Evolutionary conservation across 805 yeast species (phyloP).

Genomic region (Saturnispora mendoncae): DNA sequence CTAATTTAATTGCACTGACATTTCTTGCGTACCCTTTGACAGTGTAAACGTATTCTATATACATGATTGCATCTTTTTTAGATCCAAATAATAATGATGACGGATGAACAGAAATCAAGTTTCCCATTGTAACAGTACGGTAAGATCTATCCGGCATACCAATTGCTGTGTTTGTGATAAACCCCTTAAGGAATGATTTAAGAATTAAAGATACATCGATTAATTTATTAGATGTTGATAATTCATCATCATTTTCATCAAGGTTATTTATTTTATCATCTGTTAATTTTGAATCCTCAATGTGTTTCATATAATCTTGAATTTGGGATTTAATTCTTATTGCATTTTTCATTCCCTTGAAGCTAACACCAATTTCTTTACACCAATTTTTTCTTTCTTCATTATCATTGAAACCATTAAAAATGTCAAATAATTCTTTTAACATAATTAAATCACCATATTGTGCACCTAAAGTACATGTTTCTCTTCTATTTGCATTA

Average conservation of each 20-base stretch:
- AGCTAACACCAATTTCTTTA: constrained; percentile 62
- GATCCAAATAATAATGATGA: constrained; percentile 81
- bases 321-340: constrained; percentile 68
- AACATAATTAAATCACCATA: constrained; percentile 80
- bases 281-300: constrained; percentile 32
- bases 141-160: constrained; percentile 93
- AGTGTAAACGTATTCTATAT: constrained; percentile 88
- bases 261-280: constrained; percentile 22
- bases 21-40: constrained; percentile 86
- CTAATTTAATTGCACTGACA: constrained; percentile 71
- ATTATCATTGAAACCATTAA: constrained; percentile 33
- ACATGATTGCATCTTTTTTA: constrained; percentile 80
- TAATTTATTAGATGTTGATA: constrained; percentile 19
- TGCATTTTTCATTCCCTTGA: constrained; percentile 74
- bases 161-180: constrained; percentile 79
- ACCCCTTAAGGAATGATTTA: constrained; percentile 78
- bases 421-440: constrained; percentile 66
- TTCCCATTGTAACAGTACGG: constrained; percentile 78
- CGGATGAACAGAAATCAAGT: constrained; percentile 81
- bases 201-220: constrained; percentile 51
- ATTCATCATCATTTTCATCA: constrained; percentile 24
- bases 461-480: constrained; percentile 60
- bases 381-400: constrained; percentile 77
- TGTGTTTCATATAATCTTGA: constrained; percentile 50
- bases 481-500: constrained; percentile 60